These are phyloP conservation scores for Arachnopeziza araneosa DNA, from an alignment of 2,329 filamentous ascomycete genomes.

Conservation along the genomic window DNA sequence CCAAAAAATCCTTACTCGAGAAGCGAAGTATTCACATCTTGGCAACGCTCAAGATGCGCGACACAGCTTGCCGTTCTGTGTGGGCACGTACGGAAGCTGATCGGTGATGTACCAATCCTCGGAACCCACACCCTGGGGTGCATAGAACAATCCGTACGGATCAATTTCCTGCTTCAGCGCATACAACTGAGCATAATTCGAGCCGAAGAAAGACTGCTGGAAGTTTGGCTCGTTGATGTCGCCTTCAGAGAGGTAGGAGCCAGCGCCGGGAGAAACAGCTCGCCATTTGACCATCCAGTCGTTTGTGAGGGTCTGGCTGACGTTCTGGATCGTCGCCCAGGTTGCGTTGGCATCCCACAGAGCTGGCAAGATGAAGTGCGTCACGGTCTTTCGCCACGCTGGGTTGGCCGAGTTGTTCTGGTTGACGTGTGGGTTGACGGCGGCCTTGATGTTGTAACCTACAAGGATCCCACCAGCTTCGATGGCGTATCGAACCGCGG, in stretches of 20 bases:
- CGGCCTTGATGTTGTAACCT: slow-evolving; percentile 23
- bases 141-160: slow-evolving; percentile 35
- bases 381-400: slow-evolving; percentile 18
- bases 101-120: slow-evolving; percentile 29
- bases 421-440: slow-evolving; percentile 17
- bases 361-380: slow-evolving; percentile 14
- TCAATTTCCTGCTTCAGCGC: slow-evolving; percentile 46
- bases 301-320: slow-evolving; percentile 31
- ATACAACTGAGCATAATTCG: slow-evolving; percentile 34
- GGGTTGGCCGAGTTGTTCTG: slow-evolving; percentile 35
- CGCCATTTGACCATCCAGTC: slow-evolving; percentile 20
- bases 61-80: slow-evolving; percentile 16
- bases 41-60: too few relatives aligned
- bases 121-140: slow-evolving; percentile 15
- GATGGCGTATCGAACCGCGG: slow-evolving; percentile 29
- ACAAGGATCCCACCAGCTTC: slow-evolving; percentile 32
- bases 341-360: slow-evolving; percentile 30
- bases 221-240: slow-evolving; percentile 40
- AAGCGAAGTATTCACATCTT: too few relatives aligned
- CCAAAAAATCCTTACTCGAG: too few relatives aligned
- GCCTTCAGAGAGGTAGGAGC: slow-evolving; percentile 40
- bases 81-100: slow-evolving; percentile 13
- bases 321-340: slow-evolving; percentile 39
- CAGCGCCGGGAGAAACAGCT: slow-evolving; percentile 10
- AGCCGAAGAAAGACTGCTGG: slow-evolving; percentile 21